Evolutionary conservation across 768 basidiomycete species (phyloP).

Genomic region (Boletus rubroflammeus): DNA sequence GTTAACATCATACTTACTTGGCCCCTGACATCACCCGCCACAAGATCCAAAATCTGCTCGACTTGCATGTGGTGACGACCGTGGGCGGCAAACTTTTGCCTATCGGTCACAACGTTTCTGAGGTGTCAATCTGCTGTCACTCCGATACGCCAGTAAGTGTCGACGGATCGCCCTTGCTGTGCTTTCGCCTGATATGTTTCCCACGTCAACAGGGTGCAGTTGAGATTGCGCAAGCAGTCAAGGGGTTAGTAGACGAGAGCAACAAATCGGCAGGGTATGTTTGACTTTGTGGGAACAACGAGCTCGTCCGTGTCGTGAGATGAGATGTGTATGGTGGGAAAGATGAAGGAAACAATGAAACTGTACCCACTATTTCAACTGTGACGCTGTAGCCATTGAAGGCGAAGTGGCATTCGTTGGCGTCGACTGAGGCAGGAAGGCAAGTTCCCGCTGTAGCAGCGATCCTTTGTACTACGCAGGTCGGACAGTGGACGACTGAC

Average conservation of each 20-base stretch:
- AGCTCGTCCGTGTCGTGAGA: background rate
- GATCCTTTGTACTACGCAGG: background rate
- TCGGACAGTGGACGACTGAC: background rate
- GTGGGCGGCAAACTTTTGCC: constrained; percentile 39
- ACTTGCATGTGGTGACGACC: constrained; percentile 46
- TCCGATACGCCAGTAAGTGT: constrained; percentile 57
- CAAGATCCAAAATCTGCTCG: constrained; percentile 46
- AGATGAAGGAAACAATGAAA: background rate
- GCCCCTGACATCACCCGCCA: background rate
- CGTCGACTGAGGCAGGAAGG: background rate
- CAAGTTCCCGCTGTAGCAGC: background rate
- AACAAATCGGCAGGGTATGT: constrained; percentile 36
- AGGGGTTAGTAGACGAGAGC: constrained; percentile 52
- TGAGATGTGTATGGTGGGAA: background rate
- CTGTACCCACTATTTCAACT: background rate
- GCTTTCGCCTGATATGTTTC: background rate
- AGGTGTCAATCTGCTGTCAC: constrained; percentile 63
- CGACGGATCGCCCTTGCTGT: background rate
- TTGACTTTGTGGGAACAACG: constrained; percentile 1
- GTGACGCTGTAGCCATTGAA: background rate
- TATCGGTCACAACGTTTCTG: constrained; percentile 40
- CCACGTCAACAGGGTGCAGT: constrained; percentile 44
- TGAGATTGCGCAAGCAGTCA: constrained; percentile 49
- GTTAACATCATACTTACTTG: background rate
- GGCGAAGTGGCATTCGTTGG: background rate